Percentiles rank a stretch among this genome's conserved stretches.
These are phyloP conservation scores for Pyrenophora graminea DNA, from an alignment of 2,329 filamentous ascomycete species.

Conservation along the genomic window DNA sequence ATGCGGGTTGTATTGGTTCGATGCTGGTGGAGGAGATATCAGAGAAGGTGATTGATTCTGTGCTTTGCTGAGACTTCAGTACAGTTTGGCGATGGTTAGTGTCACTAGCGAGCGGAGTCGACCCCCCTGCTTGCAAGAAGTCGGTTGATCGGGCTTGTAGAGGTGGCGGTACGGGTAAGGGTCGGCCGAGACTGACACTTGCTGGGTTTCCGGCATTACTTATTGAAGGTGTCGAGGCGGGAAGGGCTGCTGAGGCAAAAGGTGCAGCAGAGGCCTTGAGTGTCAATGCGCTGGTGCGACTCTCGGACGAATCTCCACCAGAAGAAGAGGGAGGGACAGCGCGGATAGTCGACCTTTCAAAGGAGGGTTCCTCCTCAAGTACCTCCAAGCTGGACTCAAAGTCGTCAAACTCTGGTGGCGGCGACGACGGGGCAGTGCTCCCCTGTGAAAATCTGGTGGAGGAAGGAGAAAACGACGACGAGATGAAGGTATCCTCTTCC, in stretches of 20 bases:
- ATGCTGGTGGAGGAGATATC: constrained; percentile 41
- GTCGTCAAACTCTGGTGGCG: constrained; percentile 34
- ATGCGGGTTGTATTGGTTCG: constrained; percentile 33
- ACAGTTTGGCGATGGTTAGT: constrained; percentile 35
- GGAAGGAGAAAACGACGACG: constrained; percentile 43
- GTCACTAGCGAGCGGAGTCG: constrained; percentile 41
- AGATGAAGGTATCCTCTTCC: constrained; percentile 46
- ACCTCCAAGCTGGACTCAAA: constrained; percentile 39
- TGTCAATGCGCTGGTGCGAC: constrained; percentile 42
- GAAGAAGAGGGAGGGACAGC: constrained; percentile 46
- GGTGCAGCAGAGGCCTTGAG: constrained; percentile 43
- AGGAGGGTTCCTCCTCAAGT: constrained; percentile 40
- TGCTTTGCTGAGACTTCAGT: constrained; percentile 33
- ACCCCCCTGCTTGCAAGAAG: constrained; percentile 37
- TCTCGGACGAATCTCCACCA: constrained; percentile 34
- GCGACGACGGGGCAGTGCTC: constrained; percentile 47
- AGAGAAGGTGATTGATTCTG: constrained; percentile 44
- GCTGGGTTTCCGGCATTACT: constrained; percentile 37
- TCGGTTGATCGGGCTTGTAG: constrained; percentile 30
- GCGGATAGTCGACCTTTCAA: constrained; percentile 41
- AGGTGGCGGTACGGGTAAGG: constrained; percentile 26
- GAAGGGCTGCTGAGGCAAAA: constrained; percentile 39
- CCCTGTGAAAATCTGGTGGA: constrained; percentile 47
- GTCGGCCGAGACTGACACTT: constrained; percentile 30
- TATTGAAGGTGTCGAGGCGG: constrained; percentile 28